These are phyloP conservation scores for Leucocoprinus leucothites DNA, from an alignment of 768 basidiomycete genomes.

Conservation along the genomic window DNA sequence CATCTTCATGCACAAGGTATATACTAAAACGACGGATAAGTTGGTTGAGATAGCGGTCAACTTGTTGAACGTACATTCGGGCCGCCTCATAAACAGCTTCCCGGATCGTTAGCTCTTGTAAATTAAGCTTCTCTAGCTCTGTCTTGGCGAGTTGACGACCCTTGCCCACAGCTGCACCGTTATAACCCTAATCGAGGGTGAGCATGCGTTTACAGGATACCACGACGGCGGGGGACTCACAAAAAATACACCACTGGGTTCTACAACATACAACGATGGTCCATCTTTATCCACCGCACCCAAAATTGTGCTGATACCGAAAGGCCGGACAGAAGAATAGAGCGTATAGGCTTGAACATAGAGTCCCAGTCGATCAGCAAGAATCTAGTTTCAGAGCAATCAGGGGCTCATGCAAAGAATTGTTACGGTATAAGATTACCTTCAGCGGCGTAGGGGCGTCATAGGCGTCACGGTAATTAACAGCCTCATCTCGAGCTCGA, in stretches of 20 bases:
- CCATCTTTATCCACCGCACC: conserved; percentile 87
- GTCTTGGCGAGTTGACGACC: conserved; percentile 98
- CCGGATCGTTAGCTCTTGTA: conserved; percentile 72
- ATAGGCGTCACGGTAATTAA: conserved; percentile 69
- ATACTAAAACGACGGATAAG: conserved; percentile 51
- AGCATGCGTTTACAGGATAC: neutral
- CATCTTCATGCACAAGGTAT: conserved; percentile 95
- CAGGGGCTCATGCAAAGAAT: neutral
- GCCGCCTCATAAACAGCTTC: conserved; percentile 94
- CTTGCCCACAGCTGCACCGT: conserved; percentile 96
- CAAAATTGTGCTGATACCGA: conserved; percentile 91
- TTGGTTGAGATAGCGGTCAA: neutral
- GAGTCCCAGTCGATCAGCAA: conserved; percentile 75
- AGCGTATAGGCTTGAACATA: conserved; percentile 96
- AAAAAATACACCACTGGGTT: conserved; percentile 91
- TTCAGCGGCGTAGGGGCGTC: conserved; percentile 75
- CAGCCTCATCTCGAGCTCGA: conserved; percentile 81
- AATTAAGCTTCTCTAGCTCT: conserved; percentile 93
- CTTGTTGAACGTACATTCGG: conserved; percentile 68
- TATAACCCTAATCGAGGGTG: conserved; percentile 66
- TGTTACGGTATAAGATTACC: conserved; percentile 38
- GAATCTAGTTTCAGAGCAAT: conserved; percentile 21
- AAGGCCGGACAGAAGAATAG: conserved; percentile 96
- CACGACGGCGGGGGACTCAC: conserved; percentile 39
- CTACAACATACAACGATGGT: conserved; percentile 84